Evolutionary conservation across 2,329 filamentous ascomycete species (phyloP), one percentile per base, ranked within the genome.

Genomic region (Cladobotryum mycophilum): DNA sequence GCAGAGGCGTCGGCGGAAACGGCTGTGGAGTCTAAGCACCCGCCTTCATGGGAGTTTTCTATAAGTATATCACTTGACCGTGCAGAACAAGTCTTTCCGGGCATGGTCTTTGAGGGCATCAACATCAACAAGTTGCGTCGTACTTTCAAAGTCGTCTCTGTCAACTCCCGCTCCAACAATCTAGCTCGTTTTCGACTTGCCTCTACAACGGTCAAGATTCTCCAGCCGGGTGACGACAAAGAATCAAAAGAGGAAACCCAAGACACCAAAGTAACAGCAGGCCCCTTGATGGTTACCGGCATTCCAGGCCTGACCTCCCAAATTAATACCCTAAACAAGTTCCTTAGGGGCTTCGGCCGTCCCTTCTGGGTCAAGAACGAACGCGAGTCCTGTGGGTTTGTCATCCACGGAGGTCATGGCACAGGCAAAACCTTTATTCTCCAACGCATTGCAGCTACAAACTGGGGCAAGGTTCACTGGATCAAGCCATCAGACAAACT

Each of bases 341-440:
- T 84, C 46, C 74, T 95, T 20, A 63, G 67, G 20, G 73, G 74
- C 52, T 85, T 86, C 58, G 75, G 74, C 42, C 62, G 65, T 1
- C 61, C 60, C 1, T 66, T 66, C 36, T 58, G 60, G 52, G 45
- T 62, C 41, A 53, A 61, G 49, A 52, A 60, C 50, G 60, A 70
- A 56, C 57, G 61, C 30, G 66, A 61, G 58, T 70, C 78, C 1
- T 76, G 79, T 47, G 82, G 82, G 0, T 77, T 93, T 35, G 76
- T 93, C 20, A 74, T 96, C 4, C 85, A 95, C 64, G 92, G 92
- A 13, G 84, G 88, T 15, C 81, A 82, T 55, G 91, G 92, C 11
- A 95, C 88, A 0, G 92, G 92, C 20, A 96, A 96, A 70, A 86
- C 82, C 1, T 76, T 86, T 56, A 73, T 96, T 0, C 71, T 96